Evolutionary conservation across 2,329 filamentous ascomycete species (phyloP).

Genomic region (Botrytis porri): DNA sequence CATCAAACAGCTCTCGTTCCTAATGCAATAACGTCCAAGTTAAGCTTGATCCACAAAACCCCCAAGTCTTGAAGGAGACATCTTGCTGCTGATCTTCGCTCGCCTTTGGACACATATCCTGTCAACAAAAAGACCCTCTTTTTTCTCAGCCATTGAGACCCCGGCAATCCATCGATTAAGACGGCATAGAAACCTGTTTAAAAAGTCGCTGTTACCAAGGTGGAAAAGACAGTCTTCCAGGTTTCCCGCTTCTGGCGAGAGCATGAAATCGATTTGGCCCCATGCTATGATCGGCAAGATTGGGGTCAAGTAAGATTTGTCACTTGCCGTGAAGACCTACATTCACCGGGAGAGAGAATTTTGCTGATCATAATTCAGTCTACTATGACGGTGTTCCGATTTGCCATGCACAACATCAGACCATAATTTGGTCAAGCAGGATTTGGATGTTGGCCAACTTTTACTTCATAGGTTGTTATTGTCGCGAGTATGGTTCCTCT

Average conservation of each 20-base stretch:
- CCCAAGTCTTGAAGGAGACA: neutral
- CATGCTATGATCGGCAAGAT: conserved; percentile 8
- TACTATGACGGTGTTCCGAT: neutral
- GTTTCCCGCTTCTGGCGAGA: neutral
- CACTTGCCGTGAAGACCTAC: conserved; percentile 1
- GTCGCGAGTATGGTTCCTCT: neutral
- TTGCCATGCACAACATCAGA: conserved; percentile 1
- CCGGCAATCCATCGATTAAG: neutral
- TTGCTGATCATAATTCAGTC: conserved; percentile 3
- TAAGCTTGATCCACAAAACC: neutral
- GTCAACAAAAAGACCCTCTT: neutral
- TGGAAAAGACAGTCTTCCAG: neutral
- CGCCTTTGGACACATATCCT: neutral
- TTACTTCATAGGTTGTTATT: neutral
- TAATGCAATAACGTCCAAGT: neutral
- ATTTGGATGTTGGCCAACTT: neutral
- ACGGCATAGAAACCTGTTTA: neutral
- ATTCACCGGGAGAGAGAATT: neutral
- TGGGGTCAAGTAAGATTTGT: neutral
- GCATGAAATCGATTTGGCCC: neutral
- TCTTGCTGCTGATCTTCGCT: neutral
- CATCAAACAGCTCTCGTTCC: conserved; percentile 2
- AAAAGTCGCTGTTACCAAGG: neutral
- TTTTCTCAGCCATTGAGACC: neutral
- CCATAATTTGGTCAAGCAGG: neutral